Conservation (phyloP, 495 filamentous ascomycete species). For the Penicillium mononematosum region DNA sequence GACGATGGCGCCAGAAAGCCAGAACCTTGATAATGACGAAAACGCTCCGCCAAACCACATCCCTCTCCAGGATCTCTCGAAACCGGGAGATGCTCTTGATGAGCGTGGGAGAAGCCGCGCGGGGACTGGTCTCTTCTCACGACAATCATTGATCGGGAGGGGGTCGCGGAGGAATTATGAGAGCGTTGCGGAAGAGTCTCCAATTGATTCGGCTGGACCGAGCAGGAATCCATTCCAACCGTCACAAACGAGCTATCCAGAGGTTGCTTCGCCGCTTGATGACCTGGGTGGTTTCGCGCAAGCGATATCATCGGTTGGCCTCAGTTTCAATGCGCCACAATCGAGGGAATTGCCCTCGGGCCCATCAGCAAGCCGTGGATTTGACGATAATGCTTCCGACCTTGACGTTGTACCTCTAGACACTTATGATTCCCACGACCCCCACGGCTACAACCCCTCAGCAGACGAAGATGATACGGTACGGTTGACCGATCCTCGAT, state of each 20-base stretch:
- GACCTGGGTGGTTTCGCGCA: slow-evolving; percentile 55
- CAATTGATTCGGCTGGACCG: slow-evolving; percentile 33
- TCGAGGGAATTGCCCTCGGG: slow-evolving; percentile 22
- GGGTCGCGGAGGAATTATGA: slow-evolving; percentile 46
- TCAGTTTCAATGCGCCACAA: slow-evolving; percentile 49
- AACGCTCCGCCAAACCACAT: slow-evolving; percentile 61
- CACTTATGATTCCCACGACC: slow-evolving; percentile 25
- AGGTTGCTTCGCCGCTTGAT: slow-evolving; percentile 44
- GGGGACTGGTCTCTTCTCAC: slow-evolving; percentile 36
- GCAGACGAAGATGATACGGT: slow-evolving; percentile 63
- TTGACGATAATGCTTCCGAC: slow-evolving; percentile 31
- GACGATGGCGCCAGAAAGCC: slow-evolving; percentile 62
- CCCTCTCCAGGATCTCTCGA: slow-evolving; percentile 77
- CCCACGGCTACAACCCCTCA: slow-evolving; percentile 49
- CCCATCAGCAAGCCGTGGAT: slow-evolving; percentile 22
- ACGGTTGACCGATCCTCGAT: slow-evolving; percentile 59
- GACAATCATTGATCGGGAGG: slow-evolving; percentile 39
- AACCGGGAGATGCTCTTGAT: slow-evolving; percentile 41
- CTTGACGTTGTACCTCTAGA: slow-evolving; percentile 36
- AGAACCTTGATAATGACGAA: slow-evolving; percentile 48
- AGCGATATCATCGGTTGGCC: slow-evolving; percentile 60
- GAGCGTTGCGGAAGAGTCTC: slow-evolving; percentile 55
- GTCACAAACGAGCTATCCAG: slow-evolving; percentile 30
- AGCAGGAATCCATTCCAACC: slow-evolving; percentile 28
- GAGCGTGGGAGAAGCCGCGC: slow-evolving; percentile 32